phyloP scores from a whole-genome alignment of 306 rosid species.

The Trifolium pratense region DNA sequence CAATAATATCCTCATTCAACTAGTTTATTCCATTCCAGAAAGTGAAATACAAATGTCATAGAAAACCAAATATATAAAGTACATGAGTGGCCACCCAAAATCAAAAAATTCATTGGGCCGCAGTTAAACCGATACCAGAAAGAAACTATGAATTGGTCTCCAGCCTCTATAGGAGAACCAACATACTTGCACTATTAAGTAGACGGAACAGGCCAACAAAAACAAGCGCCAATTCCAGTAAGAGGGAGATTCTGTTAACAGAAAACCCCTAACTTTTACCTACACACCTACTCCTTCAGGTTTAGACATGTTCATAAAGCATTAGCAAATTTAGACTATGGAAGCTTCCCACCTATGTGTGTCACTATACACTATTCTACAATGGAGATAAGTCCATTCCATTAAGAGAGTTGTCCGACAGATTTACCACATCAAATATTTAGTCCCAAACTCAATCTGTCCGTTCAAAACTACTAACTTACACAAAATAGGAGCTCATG shows the following conservation, averaged over 20 bases:
- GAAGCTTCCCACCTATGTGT: conserved; percentile 41
- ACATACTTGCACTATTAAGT: conserved; percentile 20
- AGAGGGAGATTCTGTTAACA: conserved; percentile 53
- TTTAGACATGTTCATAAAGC: conserved; percentile 40
- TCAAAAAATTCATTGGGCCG: conserved; percentile 46
- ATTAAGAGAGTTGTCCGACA: conserved; percentile 16
- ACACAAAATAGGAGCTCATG: conserved; percentile 72
- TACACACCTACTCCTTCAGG: conserved; percentile 39
- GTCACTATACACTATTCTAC: conserved; percentile 57
- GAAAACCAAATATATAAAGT: conserved; percentile 16
- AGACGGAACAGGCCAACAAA: conserved; percentile 64
- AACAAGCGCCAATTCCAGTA: conserved; percentile 65
- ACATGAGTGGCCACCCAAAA: conserved; percentile 47
- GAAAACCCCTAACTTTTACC: conserved; percentile 43
- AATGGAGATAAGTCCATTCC: conserved; percentile 33
- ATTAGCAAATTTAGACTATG: conserved; percentile 38
- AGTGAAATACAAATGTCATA: conserved; percentile 10
- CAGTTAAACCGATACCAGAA: conserved; percentile 20
- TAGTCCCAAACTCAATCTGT: conserved; percentile 21
- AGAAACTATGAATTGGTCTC: conserved; percentile 34
- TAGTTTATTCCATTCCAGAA: conserved; percentile 30
- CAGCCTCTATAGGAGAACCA: conserved; percentile 36
- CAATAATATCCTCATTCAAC: too few species aligned
- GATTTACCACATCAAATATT: conserved; percentile 31
- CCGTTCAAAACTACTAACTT: conserved; percentile 41